Conservation (phyloP, 306 rosid genomes). For the Vigna mungo region DNA sequence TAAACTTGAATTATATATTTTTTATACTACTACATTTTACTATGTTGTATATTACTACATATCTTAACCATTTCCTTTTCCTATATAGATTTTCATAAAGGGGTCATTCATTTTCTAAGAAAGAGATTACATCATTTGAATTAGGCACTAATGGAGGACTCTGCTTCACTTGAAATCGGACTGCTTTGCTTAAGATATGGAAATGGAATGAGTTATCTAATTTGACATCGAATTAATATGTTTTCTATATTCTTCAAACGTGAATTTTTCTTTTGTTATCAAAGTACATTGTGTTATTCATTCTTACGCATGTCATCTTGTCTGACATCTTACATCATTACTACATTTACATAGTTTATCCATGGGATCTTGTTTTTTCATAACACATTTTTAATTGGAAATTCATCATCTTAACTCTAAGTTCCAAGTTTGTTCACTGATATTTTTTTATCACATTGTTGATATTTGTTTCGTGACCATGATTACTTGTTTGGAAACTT, state of each 20-base stretch:
- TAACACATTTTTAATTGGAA: too few relatives aligned
- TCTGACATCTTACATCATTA: too few relatives aligned
- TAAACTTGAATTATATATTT: neutral
- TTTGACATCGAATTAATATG: neutral
- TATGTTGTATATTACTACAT: neutral
- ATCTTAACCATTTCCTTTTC: neutral
- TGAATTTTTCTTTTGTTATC: too few relatives aligned
- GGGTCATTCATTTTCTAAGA: constrained; percentile 51
- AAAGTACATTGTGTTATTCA: too few relatives aligned
- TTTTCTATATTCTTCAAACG: neutral
- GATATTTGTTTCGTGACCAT: too few relatives aligned
- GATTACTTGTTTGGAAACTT: too few relatives aligned
- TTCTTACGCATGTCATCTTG: too few relatives aligned
- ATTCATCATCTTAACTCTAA: too few relatives aligned
- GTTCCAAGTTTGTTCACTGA: too few relatives aligned
- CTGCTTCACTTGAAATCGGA: constrained; percentile 55
- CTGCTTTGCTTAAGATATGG: constrained; percentile 47
- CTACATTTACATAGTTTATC: too few relatives aligned
- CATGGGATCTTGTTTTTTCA: too few relatives aligned
- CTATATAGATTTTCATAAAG: constrained; percentile 46
- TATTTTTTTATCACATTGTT: too few relatives aligned
- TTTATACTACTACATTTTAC: neutral
- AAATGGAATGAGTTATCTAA: constrained; percentile 42
- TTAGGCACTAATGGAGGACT: constrained; percentile 45
- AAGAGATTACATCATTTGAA: constrained; percentile 39